phyloP scores from a whole-genome alignment of 2,329 filamentous ascomycete genomes.

The Sodiomyces alkalinus region DNA sequence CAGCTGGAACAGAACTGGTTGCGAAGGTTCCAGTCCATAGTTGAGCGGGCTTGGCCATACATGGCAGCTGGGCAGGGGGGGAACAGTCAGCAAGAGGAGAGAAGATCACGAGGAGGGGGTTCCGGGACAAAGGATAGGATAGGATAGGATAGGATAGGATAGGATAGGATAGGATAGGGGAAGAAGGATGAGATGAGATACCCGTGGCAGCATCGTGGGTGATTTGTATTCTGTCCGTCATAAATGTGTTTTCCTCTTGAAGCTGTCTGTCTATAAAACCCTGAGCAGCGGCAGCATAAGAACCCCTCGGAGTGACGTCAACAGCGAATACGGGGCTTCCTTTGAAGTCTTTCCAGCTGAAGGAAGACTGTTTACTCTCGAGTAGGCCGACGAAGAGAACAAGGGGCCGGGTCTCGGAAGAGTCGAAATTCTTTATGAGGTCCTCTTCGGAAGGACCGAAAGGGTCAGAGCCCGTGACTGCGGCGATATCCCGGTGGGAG shows the following conservation, averaged over 20 bases:
- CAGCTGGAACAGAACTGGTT: constrained; percentile 89
- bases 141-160: background rate
- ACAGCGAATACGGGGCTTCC: constrained; percentile 81
- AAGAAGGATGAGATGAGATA: too few relatives aligned
- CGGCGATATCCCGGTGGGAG: constrained; percentile 50
- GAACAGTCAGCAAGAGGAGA: background rate
- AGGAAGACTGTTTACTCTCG: constrained; percentile 35
- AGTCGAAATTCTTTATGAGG: constrained; percentile 59
- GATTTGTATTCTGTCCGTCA: constrained; percentile 49
- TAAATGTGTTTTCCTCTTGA: constrained; percentile 46
- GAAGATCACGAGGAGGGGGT: constrained; percentile 1
- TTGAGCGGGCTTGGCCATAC: constrained; percentile 74
- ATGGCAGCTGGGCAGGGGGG: constrained; percentile 52
- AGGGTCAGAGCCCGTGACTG: constrained; percentile 55
- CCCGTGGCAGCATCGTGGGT: constrained; percentile 45
- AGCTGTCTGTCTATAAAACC: constrained; percentile 25
- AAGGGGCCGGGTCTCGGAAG: constrained; percentile 47
- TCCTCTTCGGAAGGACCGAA: constrained; percentile 62
- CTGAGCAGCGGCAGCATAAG: constrained; percentile 45
- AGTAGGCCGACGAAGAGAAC: constrained; percentile 78
- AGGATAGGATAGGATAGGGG: constrained; percentile 1
- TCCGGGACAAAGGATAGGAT: constrained; percentile 4
- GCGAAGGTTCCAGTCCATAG: constrained; percentile 87
- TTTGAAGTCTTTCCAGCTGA: constrained; percentile 53
- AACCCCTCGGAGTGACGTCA: constrained; percentile 64